phyloP scores from a whole-genome alignment of 306 rosid species.

The Amphicarpaea edgeworthii region DNA sequence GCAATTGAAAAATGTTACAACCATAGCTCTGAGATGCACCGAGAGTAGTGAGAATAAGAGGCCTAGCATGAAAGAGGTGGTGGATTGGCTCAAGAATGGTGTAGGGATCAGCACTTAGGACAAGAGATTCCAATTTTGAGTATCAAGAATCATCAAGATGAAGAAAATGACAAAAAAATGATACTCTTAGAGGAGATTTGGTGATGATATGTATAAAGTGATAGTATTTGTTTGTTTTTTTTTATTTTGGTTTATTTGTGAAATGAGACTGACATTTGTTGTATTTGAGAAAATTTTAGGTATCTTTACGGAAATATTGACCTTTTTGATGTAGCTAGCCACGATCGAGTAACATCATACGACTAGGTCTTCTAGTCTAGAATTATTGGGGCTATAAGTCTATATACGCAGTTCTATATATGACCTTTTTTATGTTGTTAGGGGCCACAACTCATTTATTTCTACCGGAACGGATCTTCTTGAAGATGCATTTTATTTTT shows the following conservation, averaged over 20 bases:
- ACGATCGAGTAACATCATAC: background rate
- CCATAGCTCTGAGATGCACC: conserved; percentile 65
- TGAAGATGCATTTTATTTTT: background rate
- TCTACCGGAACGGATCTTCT: background rate
- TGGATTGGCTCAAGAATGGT: conserved; percentile 60
- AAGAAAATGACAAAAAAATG: conserved; percentile 47
- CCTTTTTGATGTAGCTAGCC: background rate
- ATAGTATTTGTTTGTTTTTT: conserved; percentile 27
- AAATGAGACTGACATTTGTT: conserved; percentile 15
- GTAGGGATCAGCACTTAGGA: conserved; percentile 19
- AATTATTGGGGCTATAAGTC: background rate
- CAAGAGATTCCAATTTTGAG: conserved; percentile 27
- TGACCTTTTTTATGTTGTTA: background rate
- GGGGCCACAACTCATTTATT: background rate
- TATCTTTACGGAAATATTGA: background rate
- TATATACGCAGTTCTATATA: background rate
- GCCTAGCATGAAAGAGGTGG: conserved; percentile 71
- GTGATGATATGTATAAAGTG: conserved; percentile 39
- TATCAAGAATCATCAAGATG: conserved; percentile 8
- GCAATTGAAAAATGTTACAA: conserved; percentile 54
- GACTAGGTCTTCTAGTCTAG: background rate
- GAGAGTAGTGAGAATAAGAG: conserved; percentile 57
- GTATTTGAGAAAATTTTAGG: background rate
- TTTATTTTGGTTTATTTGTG: background rate
- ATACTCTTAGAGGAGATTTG: conserved; percentile 45